Evolutionary conservation across 768 basidiomycete species (phyloP).

Genomic region (Chalciporus piperatus): DNA sequence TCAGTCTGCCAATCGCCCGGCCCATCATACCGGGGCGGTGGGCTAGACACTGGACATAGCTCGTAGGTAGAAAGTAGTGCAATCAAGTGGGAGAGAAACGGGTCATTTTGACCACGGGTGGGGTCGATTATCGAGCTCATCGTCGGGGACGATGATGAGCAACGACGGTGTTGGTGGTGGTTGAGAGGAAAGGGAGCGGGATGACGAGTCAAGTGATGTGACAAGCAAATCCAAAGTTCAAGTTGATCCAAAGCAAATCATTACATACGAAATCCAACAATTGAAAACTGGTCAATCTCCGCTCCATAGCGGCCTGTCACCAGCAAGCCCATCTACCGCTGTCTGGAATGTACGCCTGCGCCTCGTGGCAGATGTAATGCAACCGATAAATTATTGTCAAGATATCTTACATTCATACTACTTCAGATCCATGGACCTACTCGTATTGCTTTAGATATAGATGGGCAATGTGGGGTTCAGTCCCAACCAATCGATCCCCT

Average conservation of each 20-base stretch:
- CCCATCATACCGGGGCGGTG: conserved; percentile 54
- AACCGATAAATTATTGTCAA: conserved; percentile 1
- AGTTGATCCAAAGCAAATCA: no score
- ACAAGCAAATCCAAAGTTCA: background rate
- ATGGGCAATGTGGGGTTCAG: conserved; percentile 78
- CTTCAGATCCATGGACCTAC: background rate
- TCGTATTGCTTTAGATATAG: conserved; percentile 50
- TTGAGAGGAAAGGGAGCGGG: conserved; percentile 1
- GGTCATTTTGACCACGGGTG: conserved; percentile 25
- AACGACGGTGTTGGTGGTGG: conserved; percentile 1
- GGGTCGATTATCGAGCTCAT: conserved; percentile 34
- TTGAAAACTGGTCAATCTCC: conserved; percentile 18
- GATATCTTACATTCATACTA: conserved; percentile 4
- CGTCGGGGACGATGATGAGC: conserved; percentile 26
- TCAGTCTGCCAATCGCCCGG: conserved; percentile 59
- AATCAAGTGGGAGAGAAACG: conserved; percentile 54
- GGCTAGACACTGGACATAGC: conserved; percentile 47
- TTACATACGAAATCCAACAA: background rate
- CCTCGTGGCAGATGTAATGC: background rate
- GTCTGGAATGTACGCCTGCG: background rate
- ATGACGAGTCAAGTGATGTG: no score
- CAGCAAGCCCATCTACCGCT: background rate
- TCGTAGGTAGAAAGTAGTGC: conserved; percentile 59
- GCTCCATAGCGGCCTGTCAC: background rate
- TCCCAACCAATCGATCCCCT: conserved; percentile 68